phyloP scores from a whole-genome alignment of 495 filamentous ascomycete species.

The Penicillium flavigenum region DNA sequence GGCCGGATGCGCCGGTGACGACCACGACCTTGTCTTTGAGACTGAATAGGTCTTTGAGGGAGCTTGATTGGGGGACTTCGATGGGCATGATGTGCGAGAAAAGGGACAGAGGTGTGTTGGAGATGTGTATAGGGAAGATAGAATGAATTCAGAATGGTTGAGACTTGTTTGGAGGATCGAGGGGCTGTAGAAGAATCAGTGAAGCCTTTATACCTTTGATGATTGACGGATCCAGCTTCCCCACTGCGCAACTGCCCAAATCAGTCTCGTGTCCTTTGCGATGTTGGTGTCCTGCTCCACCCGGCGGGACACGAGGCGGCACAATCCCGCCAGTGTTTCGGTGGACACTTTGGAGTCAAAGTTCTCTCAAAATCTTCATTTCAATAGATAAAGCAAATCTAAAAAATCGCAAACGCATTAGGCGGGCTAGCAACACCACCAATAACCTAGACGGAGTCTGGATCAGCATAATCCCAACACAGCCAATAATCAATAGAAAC shows the following conservation, averaged over 20 bases:
- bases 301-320: not conserved
- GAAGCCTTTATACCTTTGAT: not conserved
- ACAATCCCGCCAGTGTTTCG: not conserved
- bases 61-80: constrained; percentile 4
- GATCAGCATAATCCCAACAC: constrained; percentile 6
- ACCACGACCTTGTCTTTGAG: constrained; percentile 64
- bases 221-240: not conserved
- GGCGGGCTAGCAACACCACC: constrained; percentile 49
- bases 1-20: constrained; percentile 62
- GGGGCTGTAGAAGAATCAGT: not conserved
- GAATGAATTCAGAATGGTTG: not conserved
- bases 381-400: not conserved
- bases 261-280: not conserved
- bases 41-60: constrained; percentile 46
- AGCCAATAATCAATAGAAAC: constrained; percentile 2
- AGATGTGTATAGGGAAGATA: not conserved
- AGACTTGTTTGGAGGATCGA: not conserved
- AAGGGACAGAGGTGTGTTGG: not conserved
- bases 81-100: constrained; percentile 4
- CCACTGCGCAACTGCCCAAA: not conserved
- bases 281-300: not conserved
- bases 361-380: not conserved
- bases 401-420: constrained; percentile 46
- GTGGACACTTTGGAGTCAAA: not conserved
- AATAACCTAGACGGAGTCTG: constrained; percentile 18